These are phyloP conservation scores for Linnemannia schmuckeri DNA, from an alignment of 192 early-diverging fungal species.

Conservation along the genomic window DNA sequence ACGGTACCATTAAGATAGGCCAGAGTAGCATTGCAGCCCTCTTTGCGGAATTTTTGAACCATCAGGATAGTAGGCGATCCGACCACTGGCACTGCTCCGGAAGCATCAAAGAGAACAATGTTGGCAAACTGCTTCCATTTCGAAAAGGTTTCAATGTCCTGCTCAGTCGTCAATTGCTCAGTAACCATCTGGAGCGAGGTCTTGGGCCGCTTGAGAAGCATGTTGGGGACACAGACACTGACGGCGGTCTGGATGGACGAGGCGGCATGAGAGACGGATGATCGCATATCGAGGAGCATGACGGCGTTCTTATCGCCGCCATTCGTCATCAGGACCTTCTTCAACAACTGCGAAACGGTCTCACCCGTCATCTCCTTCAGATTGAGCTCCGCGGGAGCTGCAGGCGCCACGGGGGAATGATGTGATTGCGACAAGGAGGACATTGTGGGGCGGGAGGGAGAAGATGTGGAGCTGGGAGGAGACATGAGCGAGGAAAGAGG, in stretches of 20 bases:
- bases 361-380: conserved; percentile 20
- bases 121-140: conserved; percentile 68
- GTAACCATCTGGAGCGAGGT: conserved; percentile 75
- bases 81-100: conserved; percentile 62
- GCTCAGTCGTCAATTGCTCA: conserved; percentile 67
- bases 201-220: conserved; percentile 75
- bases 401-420: conserved; percentile 3
- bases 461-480: conserved; percentile 21
- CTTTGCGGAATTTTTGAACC: conserved; percentile 70
- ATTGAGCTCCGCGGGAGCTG: conserved; percentile 31
- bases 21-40: conserved; percentile 62
- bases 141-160: conserved; percentile 60
- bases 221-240: conserved; percentile 79
- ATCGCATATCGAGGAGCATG: conserved; percentile 80
- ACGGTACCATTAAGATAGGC: conserved; percentile 62
- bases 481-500: conserved; percentile 45
- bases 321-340: conserved; percentile 15
- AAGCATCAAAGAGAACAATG: conserved; percentile 79
- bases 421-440: conserved; percentile 30
- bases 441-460: conserved; percentile 35
- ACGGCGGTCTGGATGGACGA: conserved; percentile 70
- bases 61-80: conserved; percentile 66
- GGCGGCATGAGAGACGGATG: conserved; percentile 66
- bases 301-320: conserved; percentile 42
- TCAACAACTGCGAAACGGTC: conserved; percentile 27